Evolutionary conservation across 2,329 filamentous ascomycete genomes (phyloP).

Genomic region (Aspergillus pseudonomiae): DNA sequence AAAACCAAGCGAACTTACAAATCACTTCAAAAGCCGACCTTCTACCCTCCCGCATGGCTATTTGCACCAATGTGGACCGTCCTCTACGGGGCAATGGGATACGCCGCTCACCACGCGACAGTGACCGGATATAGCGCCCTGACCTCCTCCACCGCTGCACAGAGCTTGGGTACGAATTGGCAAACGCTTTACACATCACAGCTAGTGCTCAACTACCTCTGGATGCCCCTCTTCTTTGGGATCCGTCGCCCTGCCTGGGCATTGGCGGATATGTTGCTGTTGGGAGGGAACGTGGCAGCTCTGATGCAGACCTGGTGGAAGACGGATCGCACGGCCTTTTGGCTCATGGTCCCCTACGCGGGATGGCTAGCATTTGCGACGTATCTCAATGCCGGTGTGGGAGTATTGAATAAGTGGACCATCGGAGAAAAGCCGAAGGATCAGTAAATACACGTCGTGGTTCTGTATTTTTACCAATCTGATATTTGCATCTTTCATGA

Average conservation of each 20-base stretch:
- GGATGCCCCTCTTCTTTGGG: conserved; percentile 94
- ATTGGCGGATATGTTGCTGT: conserved; percentile 71
- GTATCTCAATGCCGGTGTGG: conserved; percentile 74
- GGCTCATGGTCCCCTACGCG: conserved; percentile 77
- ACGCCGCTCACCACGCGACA: conserved; percentile 79
- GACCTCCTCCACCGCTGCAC: conserved; percentile 53
- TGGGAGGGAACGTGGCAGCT: conserved; percentile 73
- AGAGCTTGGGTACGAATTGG: conserved; percentile 64
- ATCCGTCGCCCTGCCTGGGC: conserved; percentile 72
- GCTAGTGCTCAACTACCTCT: conserved; percentile 80
- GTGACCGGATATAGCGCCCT: conserved; percentile 61
- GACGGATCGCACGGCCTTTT: conserved; percentile 73
- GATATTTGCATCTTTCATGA: not conserved
- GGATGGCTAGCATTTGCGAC: conserved; percentile 86
- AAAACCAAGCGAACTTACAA: conserved; percentile 42
- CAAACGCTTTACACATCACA: conserved; percentile 85
- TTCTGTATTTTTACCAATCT: not conserved
- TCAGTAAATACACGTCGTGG: not conserved
- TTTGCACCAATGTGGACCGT: conserved; percentile 63
- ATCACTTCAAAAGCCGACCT: conserved; percentile 51
- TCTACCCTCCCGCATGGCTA: conserved; percentile 58
- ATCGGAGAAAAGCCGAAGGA: conserved; percentile 22
- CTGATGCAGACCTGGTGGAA: conserved; percentile 75
- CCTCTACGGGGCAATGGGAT: conserved; percentile 76
- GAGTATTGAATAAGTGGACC: conserved; percentile 69